Evolutionary conservation across 169 alveolate species (phyloP), one percentile per base, ranked within the genome.

Genomic region (Eimeria sp.): DNA sequence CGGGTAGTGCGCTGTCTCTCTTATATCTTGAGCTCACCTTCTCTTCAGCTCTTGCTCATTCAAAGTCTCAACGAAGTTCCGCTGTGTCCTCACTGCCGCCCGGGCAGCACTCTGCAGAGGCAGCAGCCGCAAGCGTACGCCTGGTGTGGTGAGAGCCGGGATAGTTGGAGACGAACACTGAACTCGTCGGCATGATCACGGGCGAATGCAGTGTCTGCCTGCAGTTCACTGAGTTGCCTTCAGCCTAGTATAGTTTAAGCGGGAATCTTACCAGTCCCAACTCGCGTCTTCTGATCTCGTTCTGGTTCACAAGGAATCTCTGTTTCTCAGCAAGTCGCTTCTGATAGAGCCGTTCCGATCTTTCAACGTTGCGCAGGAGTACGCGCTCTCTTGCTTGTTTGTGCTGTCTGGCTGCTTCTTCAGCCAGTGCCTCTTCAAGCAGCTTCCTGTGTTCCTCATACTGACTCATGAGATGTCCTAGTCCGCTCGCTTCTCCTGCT

Each of bases 271-370:
- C 94, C 0, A 87, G 94, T 20, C 67, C 83, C 51, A 87, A 47
- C 54, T 87, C 94, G 43, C 82, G 94, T 51, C 94, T 45, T 30
- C 43, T 61, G 25, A 87, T 87, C 30, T 87, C 94, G 43, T 65
- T 63, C 63, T 87, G 94, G 51, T 87, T 87, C 49, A 87, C 65
- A 63, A 87, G 94, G 83, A 87, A 87, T 27, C 83, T 40, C 34
- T 87, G 94, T 27, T 87, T 87, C 54, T 87, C 94, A 11, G 65
- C 34, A 47, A 63, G 83, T 16, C 94, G 94, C 40, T 87, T 87
- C 84, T 61, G 80, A 20, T 87, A 27, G 27, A 87, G 43, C 11
- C 94, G 45, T 4, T 87, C 94, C 5, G 84, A 40, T 65, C 83
- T 40, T 14, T 87, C 94, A 11, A 25, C 94, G 25, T 63, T 61